These are phyloP conservation scores for Pythium coloratum DNA, from an alignment of 352 stramenopile genomes.

Conservation along the genomic window DNA sequence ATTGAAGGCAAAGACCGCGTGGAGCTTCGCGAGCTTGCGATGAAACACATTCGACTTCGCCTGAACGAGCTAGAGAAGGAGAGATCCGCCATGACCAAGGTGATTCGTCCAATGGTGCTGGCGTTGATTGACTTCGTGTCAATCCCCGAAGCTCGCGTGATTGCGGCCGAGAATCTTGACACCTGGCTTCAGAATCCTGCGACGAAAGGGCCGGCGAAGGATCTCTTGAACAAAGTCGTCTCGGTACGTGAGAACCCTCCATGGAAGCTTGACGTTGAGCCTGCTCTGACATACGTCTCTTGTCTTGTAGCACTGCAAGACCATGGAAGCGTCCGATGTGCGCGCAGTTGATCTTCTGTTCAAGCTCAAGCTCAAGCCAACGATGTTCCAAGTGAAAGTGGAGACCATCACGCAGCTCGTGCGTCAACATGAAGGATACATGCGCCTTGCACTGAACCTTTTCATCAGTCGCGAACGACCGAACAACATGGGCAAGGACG, in stretches of 20 bases:
- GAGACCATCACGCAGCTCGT: slow-evolving; percentile 83
- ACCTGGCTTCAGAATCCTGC: slow-evolving; percentile 79
- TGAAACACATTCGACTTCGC: slow-evolving; percentile 68
- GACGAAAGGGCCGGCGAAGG: slow-evolving; percentile 67
- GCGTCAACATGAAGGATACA: slow-evolving; percentile 63
- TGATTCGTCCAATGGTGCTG: slow-evolving; percentile 74
- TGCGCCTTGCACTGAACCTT: slow-evolving; percentile 66
- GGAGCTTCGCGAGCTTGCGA: slow-evolving; percentile 62
- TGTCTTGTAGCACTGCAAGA: slow-evolving; percentile 47
- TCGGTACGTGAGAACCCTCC: slow-evolving; percentile 25
- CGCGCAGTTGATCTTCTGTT: slow-evolving; percentile 70
- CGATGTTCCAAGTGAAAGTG: slow-evolving; percentile 87
- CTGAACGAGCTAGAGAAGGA: slow-evolving; percentile 75
- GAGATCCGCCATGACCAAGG: slow-evolving; percentile 48
- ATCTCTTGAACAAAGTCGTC: slow-evolving; percentile 75
- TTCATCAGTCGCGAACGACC: slow-evolving; percentile 74
- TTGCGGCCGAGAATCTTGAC: slow-evolving; percentile 79
- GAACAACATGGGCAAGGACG: slow-evolving; percentile 83
- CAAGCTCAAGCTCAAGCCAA: slow-evolving; percentile 87
- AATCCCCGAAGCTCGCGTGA: slow-evolving; percentile 56
- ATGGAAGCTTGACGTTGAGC: background rate
- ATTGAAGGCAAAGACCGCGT: slow-evolving; percentile 40
- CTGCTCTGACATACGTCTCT: background rate
- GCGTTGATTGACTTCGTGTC: slow-evolving; percentile 66
- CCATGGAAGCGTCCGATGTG: slow-evolving; percentile 55